Evolutionary conservation across 352 stramenopile genomes (phyloP).

Genomic region (Pythium plurisporium): DNA sequence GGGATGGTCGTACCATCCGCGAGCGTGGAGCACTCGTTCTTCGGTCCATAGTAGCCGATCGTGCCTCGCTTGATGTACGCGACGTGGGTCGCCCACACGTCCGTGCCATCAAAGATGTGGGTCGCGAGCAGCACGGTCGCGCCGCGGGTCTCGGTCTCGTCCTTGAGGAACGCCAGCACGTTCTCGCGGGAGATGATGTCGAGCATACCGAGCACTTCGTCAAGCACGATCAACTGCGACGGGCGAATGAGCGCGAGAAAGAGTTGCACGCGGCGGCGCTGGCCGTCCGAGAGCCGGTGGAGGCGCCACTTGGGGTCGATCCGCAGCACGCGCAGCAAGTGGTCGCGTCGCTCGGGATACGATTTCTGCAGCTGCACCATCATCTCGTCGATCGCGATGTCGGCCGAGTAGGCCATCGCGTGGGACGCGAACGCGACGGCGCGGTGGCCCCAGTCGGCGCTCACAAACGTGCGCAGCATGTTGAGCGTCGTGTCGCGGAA

Average conservation of each 20-base stretch:
- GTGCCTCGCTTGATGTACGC: constrained; percentile 85
- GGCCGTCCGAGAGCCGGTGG: constrained; percentile 77
- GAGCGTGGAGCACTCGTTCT: constrained; percentile 67
- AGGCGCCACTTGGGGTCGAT: constrained; percentile 93
- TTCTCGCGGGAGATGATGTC: constrained; percentile 95
- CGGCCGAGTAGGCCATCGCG: constrained; percentile 85
- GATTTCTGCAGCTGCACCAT: constrained; percentile 94
- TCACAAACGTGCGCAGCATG: constrained; percentile 91
- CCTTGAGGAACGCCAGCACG: constrained; percentile 91
- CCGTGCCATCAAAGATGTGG: constrained; percentile 98
- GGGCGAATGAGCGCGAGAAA: constrained; percentile 94
- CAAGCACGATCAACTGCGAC: constrained; percentile 96
- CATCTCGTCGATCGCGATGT: constrained; percentile 96
- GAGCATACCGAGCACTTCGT: constrained; percentile 97
- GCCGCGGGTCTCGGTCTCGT: constrained; percentile 53
- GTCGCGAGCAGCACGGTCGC: constrained; percentile 79
- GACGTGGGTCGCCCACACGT: constrained; percentile 94
- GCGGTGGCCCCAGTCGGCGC: constrained; percentile 95
- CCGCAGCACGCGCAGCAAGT: constrained; percentile 93
- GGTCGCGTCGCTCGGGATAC: constrained; percentile 91
- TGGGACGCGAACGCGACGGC: constrained; percentile 93
- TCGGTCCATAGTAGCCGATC: constrained; percentile 53
- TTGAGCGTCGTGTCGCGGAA: constrained; percentile 97
- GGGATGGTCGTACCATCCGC: constrained; percentile 55
- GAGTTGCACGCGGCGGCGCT: constrained; percentile 92